Evolutionary conservation across 495 filamentous ascomycete genomes (phyloP).

Genomic region (Chaetomium tenue): DNA sequence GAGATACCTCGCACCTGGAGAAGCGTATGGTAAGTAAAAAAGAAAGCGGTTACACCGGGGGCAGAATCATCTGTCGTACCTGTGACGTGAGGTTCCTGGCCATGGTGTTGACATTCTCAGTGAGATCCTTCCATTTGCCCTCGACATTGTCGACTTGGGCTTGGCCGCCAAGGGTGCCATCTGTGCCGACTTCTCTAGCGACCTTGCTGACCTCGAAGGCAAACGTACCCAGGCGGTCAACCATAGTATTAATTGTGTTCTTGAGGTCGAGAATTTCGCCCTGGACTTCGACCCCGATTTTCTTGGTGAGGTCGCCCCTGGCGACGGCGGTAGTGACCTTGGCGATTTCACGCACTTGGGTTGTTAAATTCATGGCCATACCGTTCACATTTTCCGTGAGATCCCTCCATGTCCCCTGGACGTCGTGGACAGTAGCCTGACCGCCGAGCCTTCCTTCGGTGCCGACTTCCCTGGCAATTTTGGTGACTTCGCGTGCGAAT

Average conservation of each 20-base stretch:
- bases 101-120: conserved; percentile 94
- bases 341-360: conserved; percentile 96
- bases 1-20: conserved; percentile 82
- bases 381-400: conserved; percentile 97
- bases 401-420: conserved; percentile 96
- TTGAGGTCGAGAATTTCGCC: conserved; percentile 95
- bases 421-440: conserved; percentile 94
- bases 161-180: conserved; percentile 92
- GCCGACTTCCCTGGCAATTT: conserved; percentile 95
- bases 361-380: conserved; percentile 98
- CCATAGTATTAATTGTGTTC: conserved; percentile 99
- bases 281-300: conserved; percentile 92
- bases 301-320: conserved; percentile 88
- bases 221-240: conserved; percentile 93
- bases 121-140: conserved; percentile 99
- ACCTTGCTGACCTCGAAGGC: conserved; percentile 99
- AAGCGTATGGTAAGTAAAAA: neutral
- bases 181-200: conserved; percentile 95
- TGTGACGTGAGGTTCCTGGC: conserved; percentile 92
- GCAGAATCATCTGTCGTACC: conserved; percentile 28
- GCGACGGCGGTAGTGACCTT: conserved; percentile 97
- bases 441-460: conserved; percentile 94
- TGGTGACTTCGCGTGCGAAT: conserved; percentile 96
- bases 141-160: conserved; percentile 97
- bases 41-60: neutral